Evolutionary conservation across 495 filamentous ascomycete genomes (phyloP), one percentile per base, ranked within the genome.

Genomic region (Neurospora sp.): DNA sequence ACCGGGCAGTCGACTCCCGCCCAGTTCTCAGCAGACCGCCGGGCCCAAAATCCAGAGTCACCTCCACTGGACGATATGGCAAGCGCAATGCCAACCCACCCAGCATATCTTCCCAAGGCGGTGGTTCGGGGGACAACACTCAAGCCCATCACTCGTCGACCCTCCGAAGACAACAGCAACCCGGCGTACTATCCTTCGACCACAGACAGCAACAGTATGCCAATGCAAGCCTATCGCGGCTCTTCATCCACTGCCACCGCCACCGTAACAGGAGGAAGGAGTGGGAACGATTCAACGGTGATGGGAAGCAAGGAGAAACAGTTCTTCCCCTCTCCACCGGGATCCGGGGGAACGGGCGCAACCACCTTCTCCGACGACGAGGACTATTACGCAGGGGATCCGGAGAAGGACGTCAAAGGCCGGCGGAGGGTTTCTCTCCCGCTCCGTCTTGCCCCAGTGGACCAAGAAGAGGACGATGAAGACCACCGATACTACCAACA

Each of bases 21-120:
- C 37, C 74, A 73, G 71, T 74, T 74, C 11, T 75, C 76, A 39
- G 76, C 74, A 53, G 78, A 71, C 69, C 53, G 73, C 18, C 41
- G 40, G 22, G 12, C 70, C 27, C 72, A 72, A n/a, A 53, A 39
- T 41, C 20, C 69, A 37, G 39, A 39, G 39, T 40, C 40, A 39
- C 73, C 74, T 14, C 74, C 76, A 18, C n/a, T 74, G 39, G 71
- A 61, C 72, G 71, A 72, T 59, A 73, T 70, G 20, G 74, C 73
- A 42, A 77, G 71, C 74, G 78, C 78, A 27, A 80, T 85, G 74
- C 84, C 84, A n/a, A 80, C 82, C 6, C 84, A 85, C 69, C 83
- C 83, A 16, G 84, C 84, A n/a, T 86, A 86, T 72, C 77, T 85
- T 22, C 82, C 84, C 2, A 74, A 74, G 11, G 75, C 79, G 4